Evolutionary conservation across 2,329 filamentous ascomycete genomes (phyloP), one percentile per base, ranked within the genome.

Genomic region (Biscogniauxia marginata): DNA sequence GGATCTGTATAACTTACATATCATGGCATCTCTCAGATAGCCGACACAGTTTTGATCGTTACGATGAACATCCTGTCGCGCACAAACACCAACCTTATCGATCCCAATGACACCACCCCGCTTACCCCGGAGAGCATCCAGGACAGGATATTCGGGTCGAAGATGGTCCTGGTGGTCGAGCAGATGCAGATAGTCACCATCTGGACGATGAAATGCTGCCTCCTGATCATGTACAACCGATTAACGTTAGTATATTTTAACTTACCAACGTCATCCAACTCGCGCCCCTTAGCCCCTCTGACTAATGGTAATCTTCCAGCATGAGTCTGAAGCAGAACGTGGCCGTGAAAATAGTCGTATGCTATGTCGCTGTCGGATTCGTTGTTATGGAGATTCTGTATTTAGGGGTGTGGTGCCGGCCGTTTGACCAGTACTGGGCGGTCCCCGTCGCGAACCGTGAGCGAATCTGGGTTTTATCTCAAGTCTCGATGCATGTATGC

Each of bases 101-200:
- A 80, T 18, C 75, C 78, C 0, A 70, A 76, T 16, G 74, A 84
- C 23, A 68, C 71, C 0, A 64, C 69, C 0, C 58, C 67, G 3
- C 71, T 86, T 49, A 83, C 83, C 0, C 73, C 77, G 0, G 59
- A 72, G 0, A 75, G 74, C 34, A 75, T 78, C 48, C 63, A 60
- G 3, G 71, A 75, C 25, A 73, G 82, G 49, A 67, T 73, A 0
- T 72, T 68, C 39, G 85, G 84, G 9, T 85, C 82, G 47, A 87
- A 87, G 74, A 79, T 84, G 73, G 84, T 86, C 0, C 74, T 86
- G 39, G 79, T 85, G 7, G 80, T 83, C 2, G 84, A 88, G 61
- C 77, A 86, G 69, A 79, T 81, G 64, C 87, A 89, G 73, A 74
- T 86, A 18, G 73, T 84, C 52, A 78, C 80, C 8, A 81, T 82